phyloP scores from a whole-genome alignment of 192 early-diverging fungal genomes.

The Linnemannia hyalina region DNA sequence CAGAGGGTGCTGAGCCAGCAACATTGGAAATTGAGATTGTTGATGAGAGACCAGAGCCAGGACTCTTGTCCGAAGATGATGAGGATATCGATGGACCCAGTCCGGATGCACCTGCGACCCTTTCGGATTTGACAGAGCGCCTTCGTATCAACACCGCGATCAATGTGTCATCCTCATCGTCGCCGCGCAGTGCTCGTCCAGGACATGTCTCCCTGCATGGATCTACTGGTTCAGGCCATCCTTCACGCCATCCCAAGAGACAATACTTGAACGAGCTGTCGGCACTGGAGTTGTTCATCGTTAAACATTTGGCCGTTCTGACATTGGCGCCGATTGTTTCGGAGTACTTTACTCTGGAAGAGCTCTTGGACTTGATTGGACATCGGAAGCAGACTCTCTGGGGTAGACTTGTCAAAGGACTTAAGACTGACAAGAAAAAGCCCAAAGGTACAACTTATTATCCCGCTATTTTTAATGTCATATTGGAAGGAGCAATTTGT shows the following conservation, averaged over 20 bases:
- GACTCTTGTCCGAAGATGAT: constrained; percentile 6
- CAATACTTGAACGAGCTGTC: constrained; percentile 75
- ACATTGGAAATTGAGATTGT: constrained; percentile 51
- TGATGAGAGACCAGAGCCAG: constrained; percentile 25
- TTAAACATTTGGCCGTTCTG: constrained; percentile 87
- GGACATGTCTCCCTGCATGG: constrained; percentile 21
- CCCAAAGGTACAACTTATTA: constrained; percentile 63
- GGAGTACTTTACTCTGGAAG: constrained; percentile 76
- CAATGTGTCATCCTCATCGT: constrained; percentile 6
- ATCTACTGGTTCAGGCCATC: background rate
- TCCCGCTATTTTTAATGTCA: background rate
- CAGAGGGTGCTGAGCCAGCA: constrained; percentile 23
- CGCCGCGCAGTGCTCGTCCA: constrained; percentile 15
- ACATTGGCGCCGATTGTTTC: constrained; percentile 80
- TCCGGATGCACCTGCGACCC: constrained; percentile 41
- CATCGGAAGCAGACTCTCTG: constrained; percentile 84
- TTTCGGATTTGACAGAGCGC: constrained; percentile 49
- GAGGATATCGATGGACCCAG: constrained; percentile 30
- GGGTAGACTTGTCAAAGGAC: constrained; percentile 75
- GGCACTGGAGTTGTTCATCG: constrained; percentile 86
- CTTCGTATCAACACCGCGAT: constrained; percentile 34
- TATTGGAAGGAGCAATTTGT: background rate
- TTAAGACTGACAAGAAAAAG: constrained; percentile 70
- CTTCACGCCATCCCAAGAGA: constrained; percentile 34
- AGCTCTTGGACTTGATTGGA: constrained; percentile 84